phyloP scores from a whole-genome alignment of 148 eudicot species.

The Polygonum maritimum region DNA sequence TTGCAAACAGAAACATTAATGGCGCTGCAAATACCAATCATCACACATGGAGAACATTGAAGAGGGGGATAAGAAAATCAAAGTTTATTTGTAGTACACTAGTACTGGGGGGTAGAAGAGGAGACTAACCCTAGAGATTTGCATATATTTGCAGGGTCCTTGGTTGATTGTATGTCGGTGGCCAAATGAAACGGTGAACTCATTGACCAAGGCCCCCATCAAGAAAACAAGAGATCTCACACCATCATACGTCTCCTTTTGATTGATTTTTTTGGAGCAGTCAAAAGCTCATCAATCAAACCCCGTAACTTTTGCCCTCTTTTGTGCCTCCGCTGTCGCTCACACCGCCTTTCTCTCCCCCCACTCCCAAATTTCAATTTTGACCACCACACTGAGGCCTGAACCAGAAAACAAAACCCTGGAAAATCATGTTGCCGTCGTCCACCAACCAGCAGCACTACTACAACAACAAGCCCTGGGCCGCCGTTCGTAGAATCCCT shows the following conservation, averaged over 20 bases:
- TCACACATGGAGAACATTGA: not conserved
- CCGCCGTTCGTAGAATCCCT: not conserved
- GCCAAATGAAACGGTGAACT: not conserved
- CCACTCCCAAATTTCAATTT: not conserved
- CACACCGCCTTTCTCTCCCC: not conserved
- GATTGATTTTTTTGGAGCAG: not conserved
- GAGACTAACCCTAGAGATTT: not conserved
- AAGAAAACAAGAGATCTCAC: slow-evolving; percentile 5
- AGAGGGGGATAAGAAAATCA: not conserved
- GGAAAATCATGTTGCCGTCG: not conserved
- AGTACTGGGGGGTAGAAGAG: not conserved
- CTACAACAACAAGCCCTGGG: not conserved
- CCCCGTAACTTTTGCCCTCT: slow-evolving; percentile 5
- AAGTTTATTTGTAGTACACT: not conserved
- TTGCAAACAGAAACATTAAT: not conserved
- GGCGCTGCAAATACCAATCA: not conserved
- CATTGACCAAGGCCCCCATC: not conserved
- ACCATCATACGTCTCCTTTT: not conserved
- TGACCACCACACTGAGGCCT: not conserved
- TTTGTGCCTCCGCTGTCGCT: not conserved
- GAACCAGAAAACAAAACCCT: no score
- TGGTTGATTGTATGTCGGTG: not conserved
- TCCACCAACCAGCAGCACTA: not conserved
- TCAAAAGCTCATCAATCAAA: not conserved
- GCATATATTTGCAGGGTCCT: not conserved